Base-by-base conservation (phyloP, 495 filamentous ascomycete species). In the Pseudevernia furfuracea region DNA sequence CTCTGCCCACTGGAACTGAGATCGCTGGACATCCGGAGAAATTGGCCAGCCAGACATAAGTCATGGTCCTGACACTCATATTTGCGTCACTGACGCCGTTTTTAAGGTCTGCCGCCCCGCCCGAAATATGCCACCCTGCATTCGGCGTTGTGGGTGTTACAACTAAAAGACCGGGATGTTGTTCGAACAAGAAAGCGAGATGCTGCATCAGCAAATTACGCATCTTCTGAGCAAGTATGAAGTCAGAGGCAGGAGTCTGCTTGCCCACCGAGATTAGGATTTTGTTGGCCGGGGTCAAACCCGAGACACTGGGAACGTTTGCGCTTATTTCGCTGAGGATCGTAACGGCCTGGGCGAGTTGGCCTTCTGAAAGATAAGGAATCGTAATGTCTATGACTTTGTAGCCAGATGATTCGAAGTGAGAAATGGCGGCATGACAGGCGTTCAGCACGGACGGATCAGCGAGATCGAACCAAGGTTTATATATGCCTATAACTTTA, bases 1-100 rank as follows among this genome's bases (percentile, higher is more conserved):
- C 82, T 75, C 90, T 94, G 1, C 91, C 93, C 2, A 87, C 88
- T 0, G 93, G 93, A 53, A 85, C 81, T 53, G 70, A 86, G n/a
- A 96, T 85, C 12, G 89, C 83, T 1, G 93, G 93, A 66, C 86
- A 87, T 0, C 93, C 93, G 1, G 76, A 82, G 65, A 89, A 87
- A 70, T 97, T 97, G 10, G 93, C 90, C 55, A 93, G 72, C 85
- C 89, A 96, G 37, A 87, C 88, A 75, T 91, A 97, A 75, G 87
- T 85, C 91, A 96, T 96, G 71, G 83, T 92, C 32, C 85, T 77
- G 7, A 96, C 76, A 17, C 83, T 86, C 65, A 71, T 76, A 70
- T 91, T 90, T 1, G 82, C 87, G 73, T 97, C 87, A 21, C 80
- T 86, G 60, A 91, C 76, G 2, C 93, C 93, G 49, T 85, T 81